phyloP scores from a whole-genome alignment of 176 grass and related monocot species.

The Oryza longistaminata region DNA sequence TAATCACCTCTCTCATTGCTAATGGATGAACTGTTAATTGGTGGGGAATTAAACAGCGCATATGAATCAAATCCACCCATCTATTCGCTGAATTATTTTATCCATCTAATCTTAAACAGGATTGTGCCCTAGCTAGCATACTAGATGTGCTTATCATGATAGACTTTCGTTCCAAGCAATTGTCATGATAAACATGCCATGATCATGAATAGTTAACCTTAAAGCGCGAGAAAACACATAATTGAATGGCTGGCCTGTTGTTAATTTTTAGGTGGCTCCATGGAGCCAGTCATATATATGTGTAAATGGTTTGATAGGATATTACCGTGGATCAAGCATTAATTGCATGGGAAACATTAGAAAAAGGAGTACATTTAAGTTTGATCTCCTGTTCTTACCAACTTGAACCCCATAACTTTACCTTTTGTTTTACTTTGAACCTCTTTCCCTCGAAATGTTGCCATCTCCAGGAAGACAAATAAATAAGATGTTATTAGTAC shows the following conservation, averaged over 20 bases:
- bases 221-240: background rate
- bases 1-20: background rate
- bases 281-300: background rate
- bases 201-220: background rate
- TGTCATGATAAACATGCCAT: slow-evolving; percentile 23
- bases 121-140: background rate
- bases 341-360: background rate
- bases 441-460: background rate
- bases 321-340: background rate
- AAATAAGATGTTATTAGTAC: background rate
- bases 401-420: no score
- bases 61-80: slow-evolving; percentile 6
- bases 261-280: background rate
- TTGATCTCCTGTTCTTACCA: no score
- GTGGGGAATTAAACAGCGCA: background rate
- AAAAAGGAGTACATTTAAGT: background rate
- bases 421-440: background rate
- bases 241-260: background rate
- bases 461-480: background rate
- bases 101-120: slow-evolving; percentile 21
- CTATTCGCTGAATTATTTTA: slow-evolving; percentile 16
- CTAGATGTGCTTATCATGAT: background rate
- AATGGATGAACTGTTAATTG: slow-evolving; percentile 13
- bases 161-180: slow-evolving; percentile 3
- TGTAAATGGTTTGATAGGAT: background rate